These are phyloP conservation scores for Penicillium digitatum DNA, from an alignment of 2,329 filamentous ascomycete genomes.

Conservation along the genomic window DNA sequence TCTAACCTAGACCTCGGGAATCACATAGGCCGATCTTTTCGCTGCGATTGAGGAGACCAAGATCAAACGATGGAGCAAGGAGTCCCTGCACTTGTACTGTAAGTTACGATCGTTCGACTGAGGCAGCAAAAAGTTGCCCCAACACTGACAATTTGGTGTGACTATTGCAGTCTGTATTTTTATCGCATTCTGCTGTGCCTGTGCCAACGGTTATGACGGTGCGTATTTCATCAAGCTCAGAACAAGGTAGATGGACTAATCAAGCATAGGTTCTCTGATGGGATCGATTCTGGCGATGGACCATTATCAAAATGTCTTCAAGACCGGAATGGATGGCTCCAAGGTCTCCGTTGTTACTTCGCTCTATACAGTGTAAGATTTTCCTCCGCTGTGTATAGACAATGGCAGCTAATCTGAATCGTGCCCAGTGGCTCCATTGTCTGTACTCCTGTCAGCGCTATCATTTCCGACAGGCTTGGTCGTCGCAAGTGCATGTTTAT, in stretches of 20 bases:
- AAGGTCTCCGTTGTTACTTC: slow-evolving; percentile 43
- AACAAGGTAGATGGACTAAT: background rate
- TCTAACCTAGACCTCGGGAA: background rate
- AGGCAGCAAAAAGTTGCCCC: slow-evolving; percentile 12
- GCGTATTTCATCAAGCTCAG: background rate
- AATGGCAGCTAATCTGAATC: background rate
- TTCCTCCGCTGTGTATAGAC: background rate
- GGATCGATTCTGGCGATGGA: slow-evolving; percentile 30
- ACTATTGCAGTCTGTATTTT: slow-evolving; percentile 42
- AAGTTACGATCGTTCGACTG: slow-evolving; percentile 5
- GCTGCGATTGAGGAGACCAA: slow-evolving; percentile 48
- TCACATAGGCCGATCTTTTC: slow-evolving; percentile 46
- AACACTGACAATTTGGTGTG: background rate
- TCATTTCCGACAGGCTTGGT: slow-evolving; percentile 46
- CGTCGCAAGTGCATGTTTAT: slow-evolving; percentile 47
- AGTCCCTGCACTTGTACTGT: slow-evolving; percentile 32
- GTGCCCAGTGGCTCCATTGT: slow-evolving; percentile 39
- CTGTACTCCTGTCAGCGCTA: slow-evolving; percentile 41
- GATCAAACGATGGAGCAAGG: slow-evolving; percentile 35
- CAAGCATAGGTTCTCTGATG: slow-evolving; percentile 29
- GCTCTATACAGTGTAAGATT: slow-evolving; percentile 48
- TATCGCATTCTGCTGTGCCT: slow-evolving; percentile 36
- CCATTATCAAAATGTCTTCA: slow-evolving; percentile 40
- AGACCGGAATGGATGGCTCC: slow-evolving; percentile 37
- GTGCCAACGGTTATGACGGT: slow-evolving; percentile 34